phyloP scores from a whole-genome alignment of 1,284 basidiomycete species.

The Heterobasidion occidentale region DNA sequence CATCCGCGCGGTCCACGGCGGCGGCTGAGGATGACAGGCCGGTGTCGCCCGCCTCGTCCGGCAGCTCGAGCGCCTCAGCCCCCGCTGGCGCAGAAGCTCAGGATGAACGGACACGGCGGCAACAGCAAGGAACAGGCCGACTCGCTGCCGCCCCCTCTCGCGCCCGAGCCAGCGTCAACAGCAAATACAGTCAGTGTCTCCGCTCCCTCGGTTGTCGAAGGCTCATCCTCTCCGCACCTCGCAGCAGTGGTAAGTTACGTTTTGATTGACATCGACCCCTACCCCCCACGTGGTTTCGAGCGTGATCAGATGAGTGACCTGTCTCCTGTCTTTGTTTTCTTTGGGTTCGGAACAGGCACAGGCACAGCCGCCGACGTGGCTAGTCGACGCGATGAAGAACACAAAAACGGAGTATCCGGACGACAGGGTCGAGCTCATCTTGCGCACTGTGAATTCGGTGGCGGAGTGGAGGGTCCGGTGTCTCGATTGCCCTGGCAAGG shows the following conservation, averaged over 20 bases:
- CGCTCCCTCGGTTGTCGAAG: neutral
- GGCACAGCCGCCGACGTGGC: slow-evolving; percentile 1
- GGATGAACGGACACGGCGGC: slow-evolving; percentile 37
- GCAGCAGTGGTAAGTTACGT: neutral
- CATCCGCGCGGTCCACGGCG: slow-evolving; percentile 8
- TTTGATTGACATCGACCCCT: neutral
- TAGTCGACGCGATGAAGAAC: neutral
- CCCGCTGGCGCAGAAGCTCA: slow-evolving; percentile 53
- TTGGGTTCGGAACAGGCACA: neutral
- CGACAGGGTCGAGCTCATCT: slow-evolving; percentile 78
- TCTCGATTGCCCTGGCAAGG: slow-evolving; percentile 91
- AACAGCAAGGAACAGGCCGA: slow-evolving; percentile 14
- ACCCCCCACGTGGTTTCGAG: neutral
- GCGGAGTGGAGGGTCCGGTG: slow-evolving; percentile 93
- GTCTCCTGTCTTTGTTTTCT: neutral
- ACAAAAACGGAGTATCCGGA: slow-evolving; percentile 55
- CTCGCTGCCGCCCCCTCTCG: slow-evolving; percentile 9
- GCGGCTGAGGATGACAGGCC: slow-evolving; percentile 41
- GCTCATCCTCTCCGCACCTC: neutral
- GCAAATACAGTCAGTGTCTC: slow-evolving; percentile 1
- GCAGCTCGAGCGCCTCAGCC: slow-evolving; percentile 59
- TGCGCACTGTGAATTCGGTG: slow-evolving; percentile 41
- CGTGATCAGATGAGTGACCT: neutral
- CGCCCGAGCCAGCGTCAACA: slow-evolving; percentile 8
- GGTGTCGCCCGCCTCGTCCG: slow-evolving; percentile 56